Conservation (phyloP, 164 flowering plant genomes). For the Umbilicus rupestris region DNA sequence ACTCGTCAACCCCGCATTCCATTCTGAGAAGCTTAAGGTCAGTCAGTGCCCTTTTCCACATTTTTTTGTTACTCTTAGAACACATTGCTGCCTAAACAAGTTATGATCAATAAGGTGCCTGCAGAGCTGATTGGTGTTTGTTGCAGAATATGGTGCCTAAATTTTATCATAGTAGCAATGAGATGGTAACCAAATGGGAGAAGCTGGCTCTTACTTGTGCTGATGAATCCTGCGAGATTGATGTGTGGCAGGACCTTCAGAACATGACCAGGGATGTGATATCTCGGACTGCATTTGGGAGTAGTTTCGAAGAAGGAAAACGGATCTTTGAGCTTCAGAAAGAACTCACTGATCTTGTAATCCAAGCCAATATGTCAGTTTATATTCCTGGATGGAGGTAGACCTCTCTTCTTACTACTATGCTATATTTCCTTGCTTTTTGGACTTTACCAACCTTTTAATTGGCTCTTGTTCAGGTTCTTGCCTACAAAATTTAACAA, state of each 20-base stretch:
- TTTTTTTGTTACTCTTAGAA: too few species aligned
- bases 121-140: background rate
- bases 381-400: slow-evolving; percentile 24
- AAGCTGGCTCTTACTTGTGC: background rate
- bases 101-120: too few species aligned
- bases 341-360: slow-evolving; percentile 3
- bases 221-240: slow-evolving; percentile 12
- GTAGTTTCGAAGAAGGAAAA: slow-evolving; percentile 18
- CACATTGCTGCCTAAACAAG: too few species aligned
- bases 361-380: background rate
- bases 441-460: background rate
- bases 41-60: too few species aligned
- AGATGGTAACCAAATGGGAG: slow-evolving; percentile 17
- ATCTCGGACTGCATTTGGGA: slow-evolving; percentile 19
- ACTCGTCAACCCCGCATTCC: slow-evolving; percentile 46
- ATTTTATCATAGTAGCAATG: slow-evolving; percentile 5
- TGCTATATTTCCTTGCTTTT: background rate
- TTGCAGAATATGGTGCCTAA: slow-evolving; percentile 8
- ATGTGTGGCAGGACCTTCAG: slow-evolving; percentile 16
- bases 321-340: slow-evolving; percentile 14
- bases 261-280: slow-evolving; percentile 14
- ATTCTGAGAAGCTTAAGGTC: slow-evolving; percentile 45
- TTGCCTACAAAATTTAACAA: slow-evolving; percentile 21
- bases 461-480: slow-evolving; percentile 12
- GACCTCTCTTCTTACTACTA: background rate